Conservation (phyloP, 1,284 basidiomycete species). For the Butyriboletus regius region DNA sequence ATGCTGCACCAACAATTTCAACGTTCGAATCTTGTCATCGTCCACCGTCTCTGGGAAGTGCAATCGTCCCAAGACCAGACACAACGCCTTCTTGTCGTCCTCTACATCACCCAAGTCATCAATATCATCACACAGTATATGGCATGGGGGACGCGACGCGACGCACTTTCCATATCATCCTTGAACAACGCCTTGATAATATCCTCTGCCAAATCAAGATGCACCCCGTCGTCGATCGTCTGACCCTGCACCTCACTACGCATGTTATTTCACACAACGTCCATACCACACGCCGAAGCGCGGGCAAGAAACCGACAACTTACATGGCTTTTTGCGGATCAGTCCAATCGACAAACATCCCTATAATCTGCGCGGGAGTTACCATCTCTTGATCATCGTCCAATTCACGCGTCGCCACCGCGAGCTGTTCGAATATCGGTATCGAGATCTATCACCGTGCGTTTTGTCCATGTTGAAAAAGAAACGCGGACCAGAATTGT, state of each 20-base stretch:
- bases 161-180: constrained; percentile 41
- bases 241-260: constrained; percentile 36
- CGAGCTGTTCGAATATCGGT: constrained; percentile 64
- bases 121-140: not conserved
- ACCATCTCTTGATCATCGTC: constrained; percentile 78
- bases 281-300: not conserved
- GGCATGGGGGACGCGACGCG: not conserved
- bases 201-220: constrained; percentile 72
- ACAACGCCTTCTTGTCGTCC: constrained; percentile 74
- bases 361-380: constrained; percentile 69
- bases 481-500: not conserved
- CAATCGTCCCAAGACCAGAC: constrained; percentile 73
- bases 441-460: constrained; percentile 59
- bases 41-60: constrained; percentile 66
- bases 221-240: constrained; percentile 49
- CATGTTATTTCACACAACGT: constrained; percentile 6
- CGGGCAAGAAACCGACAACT: constrained; percentile 29
- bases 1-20: constrained; percentile 59
- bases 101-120: constrained; percentile 37
- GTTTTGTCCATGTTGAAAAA: not conserved
- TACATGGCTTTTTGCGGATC: constrained; percentile 77
- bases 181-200: constrained; percentile 61
- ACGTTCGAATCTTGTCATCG: constrained; percentile 56
- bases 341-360: constrained; percentile 89
- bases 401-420: constrained; percentile 62